Evolutionary conservation across 306 rosid species (phyloP), one percentile per base, ranked within the genome.

Genomic region (Acmispon strigosus): DNA sequence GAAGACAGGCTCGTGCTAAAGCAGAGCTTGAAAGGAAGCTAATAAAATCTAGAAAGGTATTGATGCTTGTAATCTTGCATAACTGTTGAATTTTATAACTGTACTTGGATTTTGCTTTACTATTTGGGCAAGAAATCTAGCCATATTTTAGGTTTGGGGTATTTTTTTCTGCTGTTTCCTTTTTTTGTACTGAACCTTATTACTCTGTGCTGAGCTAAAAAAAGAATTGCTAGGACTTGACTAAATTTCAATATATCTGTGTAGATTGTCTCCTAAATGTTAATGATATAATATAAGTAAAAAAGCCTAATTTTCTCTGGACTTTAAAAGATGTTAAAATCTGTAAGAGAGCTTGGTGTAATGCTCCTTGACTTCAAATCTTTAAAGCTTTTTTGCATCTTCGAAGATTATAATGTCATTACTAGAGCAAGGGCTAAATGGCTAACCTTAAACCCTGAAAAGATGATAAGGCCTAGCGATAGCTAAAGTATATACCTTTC

Each of bases 1-100:
- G 97, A 55, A 89, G 98, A 76, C 92, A 90, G 76, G 98, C 98
- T 62, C 97, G 96, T 39, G 97, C 98, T 34, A 94, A 94, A 74
- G 98, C 98, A 49, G 98, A 94, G 85, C 90, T 87, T 69, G 96
- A 89, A 79, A 90, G 32, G 88, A 90, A 90, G 89, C 84, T 94
- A 14, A 87, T 94, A 52, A 94, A 94, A 84, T 84, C 68, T 62
- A 84, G 98, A 81, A 94, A 94, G 98, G 98, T 94, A 90, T 56
- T 50, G 50, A 29, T 37, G 54, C n/a, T 41, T 20, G 13, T 13
- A 18, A 32, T 22, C 42, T 22, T 73, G 57, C 47, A 6, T 44
- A 5, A 7, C 19, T 66, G 0, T 14, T 49, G 51, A 17, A 16
- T 47, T 16, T 65, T 44, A 43, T 59, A 42, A 10, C 39, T 58